Base-by-base conservation (phyloP, 805 yeast species). In the Yarrowia sp. region DNA sequence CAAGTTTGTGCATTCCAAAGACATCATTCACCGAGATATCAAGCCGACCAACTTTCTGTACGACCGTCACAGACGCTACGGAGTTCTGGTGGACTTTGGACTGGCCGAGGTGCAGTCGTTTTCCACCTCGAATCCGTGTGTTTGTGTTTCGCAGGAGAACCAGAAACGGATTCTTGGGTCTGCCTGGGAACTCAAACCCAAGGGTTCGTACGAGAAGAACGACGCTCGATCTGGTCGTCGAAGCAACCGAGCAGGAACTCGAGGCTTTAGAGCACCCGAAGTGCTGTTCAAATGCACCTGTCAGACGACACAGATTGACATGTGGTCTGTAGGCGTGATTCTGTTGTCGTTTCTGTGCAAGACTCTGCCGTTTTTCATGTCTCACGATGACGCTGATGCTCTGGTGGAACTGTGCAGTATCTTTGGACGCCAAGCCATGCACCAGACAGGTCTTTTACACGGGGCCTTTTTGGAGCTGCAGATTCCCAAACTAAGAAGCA, bases 161-260 rank as follows among this genome's bases (percentile, higher is more conserved):
- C 61, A 54, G 46, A 58, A 58, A 11, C 49, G 51, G 12, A 63
- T 43, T 10, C 56, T 61, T 24, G 62, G 67, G 51, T 26, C 67
- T 64, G 51, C 63, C 4, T 56, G 70, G 64, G 64, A 67, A n/a
- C 52, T 32, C n/a, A 64, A 67, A 22, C 52, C 73, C 5, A 81
- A 81, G 12, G 79, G 82, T 75, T 93, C 97, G 1, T 91, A 89
- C 72, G 88, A 92, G 10, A 91, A 90, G 72, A 90, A 89, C 70
- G 99, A 95, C 77, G 84, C 84, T 58, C 81, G 98, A 70, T 89
- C 96, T 0, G 90, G 95, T 1, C 82, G 96, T 71, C 82, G 99
- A 65, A 98, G 98, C 0, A 95, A 95, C 71, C 85, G 99, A 70
- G 99, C 99, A 17, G 98, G 98, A 9, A 92, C 98, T 0, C 81